Conservation (phyloP, 2,329 filamentous ascomycete species). For the Colletotrichum tamarilloi region DNA sequence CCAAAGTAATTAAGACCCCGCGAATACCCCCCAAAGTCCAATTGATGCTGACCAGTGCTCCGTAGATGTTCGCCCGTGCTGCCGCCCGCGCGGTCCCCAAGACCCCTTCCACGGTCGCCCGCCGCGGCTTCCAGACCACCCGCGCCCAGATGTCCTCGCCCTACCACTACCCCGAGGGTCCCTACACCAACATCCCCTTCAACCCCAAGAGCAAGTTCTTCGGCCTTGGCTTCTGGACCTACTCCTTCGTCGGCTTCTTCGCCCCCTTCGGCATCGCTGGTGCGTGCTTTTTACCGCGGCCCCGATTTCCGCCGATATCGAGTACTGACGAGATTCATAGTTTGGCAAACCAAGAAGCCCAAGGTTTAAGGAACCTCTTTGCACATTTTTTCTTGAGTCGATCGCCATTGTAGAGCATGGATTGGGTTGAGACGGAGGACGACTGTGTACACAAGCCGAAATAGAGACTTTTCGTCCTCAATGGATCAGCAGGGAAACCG, state of each 20-base stretch:
- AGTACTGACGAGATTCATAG: conserved; percentile 47
- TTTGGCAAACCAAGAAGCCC: conserved; percentile 63
- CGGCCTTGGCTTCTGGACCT: conserved; percentile 82
- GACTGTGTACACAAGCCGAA: conserved; percentile 45
- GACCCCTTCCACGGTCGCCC: conserved; percentile 78
- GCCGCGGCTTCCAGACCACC: conserved; percentile 94
- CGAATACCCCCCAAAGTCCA: not conserved
- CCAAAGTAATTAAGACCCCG: conserved; percentile 17
- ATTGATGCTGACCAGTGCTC: conserved; percentile 54
- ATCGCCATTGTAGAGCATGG: conserved; percentile 33
- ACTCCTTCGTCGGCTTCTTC: conserved; percentile 67
- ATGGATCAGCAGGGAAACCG: not conserved
- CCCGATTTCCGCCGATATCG: not conserved
- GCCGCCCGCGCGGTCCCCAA: conserved; percentile 67
- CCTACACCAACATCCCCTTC: conserved; percentile 95
- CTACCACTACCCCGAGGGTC: conserved; percentile 98
- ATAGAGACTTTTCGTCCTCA: conserved; percentile 45
- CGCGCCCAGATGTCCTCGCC: conserved; percentile 86
- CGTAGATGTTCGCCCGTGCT: conserved; percentile 86
- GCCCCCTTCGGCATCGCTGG: conserved; percentile 72
- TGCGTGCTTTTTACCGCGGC: conserved; percentile 53
- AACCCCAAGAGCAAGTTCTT: conserved; percentile 94
- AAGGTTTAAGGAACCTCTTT: conserved; percentile 47
- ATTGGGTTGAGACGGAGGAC: conserved; percentile 39
- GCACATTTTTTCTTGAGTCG: conserved; percentile 26